phyloP scores from a whole-genome alignment of 2,329 filamentous ascomycete genomes.

The Aschersonia sp. region DNA sequence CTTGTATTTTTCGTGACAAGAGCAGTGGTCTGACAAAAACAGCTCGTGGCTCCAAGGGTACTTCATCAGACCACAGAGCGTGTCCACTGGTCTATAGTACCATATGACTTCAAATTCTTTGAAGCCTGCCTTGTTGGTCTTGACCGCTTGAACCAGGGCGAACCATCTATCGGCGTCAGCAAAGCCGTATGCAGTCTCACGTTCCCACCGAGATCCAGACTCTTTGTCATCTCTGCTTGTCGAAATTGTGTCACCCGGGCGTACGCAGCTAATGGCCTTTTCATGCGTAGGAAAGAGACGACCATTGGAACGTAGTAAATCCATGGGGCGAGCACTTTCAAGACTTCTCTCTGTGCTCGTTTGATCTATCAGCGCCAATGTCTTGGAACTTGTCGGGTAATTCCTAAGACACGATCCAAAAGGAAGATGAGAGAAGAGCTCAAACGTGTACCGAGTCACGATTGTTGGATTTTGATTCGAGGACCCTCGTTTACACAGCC shows the following conservation, averaged over 20 bases:
- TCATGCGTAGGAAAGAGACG: neutral
- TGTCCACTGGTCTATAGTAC: conserved; percentile 60
- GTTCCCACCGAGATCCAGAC: conserved; percentile 40
- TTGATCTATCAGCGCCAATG: conserved; percentile 13
- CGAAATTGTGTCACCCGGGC: conserved; percentile 33
- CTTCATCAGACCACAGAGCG: conserved; percentile 48
- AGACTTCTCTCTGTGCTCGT: conserved; percentile 14
- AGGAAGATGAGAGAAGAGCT: conserved; percentile 48
- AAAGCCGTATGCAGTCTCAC: conserved; percentile 26
- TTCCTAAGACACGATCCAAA: conserved; percentile 37
- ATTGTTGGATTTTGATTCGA: conserved; percentile 30
- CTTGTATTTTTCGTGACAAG: conserved; percentile 36
- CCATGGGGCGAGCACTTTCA: conserved; percentile 4
- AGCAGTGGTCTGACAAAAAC: conserved; percentile 65
- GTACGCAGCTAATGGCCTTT: conserved; percentile 15
- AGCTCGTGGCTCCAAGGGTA: conserved; percentile 62
- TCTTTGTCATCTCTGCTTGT: conserved; percentile 28
- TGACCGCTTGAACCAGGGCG: conserved; percentile 49
- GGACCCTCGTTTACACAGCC: conserved; percentile 1
- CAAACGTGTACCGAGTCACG: conserved; percentile 54
- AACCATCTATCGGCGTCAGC: conserved; percentile 46
- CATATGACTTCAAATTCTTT: conserved; percentile 50
- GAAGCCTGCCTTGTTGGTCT: conserved; percentile 17
- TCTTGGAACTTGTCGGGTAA: conserved; percentile 12
- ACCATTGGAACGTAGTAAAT: neutral